Percentiles rank a stretch among this genome's conserved stretches.
Evolutionary conservation across 1,284 basidiomycete genomes (phyloP).

Genomic region (Apiotrichum siamense): DNA sequence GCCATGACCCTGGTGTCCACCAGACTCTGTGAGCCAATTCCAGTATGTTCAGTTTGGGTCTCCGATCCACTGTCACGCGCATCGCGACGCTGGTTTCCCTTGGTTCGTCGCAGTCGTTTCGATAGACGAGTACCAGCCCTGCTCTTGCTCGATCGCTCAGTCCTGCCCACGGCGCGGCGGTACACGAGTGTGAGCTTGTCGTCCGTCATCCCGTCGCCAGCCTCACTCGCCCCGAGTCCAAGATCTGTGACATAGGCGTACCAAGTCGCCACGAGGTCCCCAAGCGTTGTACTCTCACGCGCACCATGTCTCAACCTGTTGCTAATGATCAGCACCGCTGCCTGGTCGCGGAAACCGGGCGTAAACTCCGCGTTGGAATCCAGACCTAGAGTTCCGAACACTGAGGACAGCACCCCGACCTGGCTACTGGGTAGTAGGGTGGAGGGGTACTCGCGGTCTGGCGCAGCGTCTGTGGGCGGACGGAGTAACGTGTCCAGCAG

Average conservation of each 20-base stretch:
- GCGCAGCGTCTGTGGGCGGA: neutral
- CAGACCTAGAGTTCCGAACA: conserved; percentile 55
- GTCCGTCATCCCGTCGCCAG: conserved; percentile 24
- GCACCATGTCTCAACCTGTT: conserved; percentile 36
- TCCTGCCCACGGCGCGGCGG: conserved; percentile 32
- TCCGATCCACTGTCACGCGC: neutral
- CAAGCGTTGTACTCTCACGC: conserved; percentile 26
- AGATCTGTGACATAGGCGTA: conserved; percentile 32
- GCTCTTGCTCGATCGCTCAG: too few species aligned
- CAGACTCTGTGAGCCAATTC: neutral
- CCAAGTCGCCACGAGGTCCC: conserved; percentile 37
- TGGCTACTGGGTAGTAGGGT: neutral
- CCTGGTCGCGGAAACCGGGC: conserved; percentile 54
- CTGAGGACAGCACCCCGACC: neutral
- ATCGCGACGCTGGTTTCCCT: conserved; percentile 12
- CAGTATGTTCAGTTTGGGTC: neutral
- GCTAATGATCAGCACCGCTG: conserved; percentile 47
- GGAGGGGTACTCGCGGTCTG: neutral
- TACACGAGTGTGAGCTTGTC: conserved; percentile 45
- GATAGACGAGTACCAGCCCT: too few species aligned
- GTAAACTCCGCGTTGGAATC: conserved; percentile 55
- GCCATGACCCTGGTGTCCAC: too few species aligned
- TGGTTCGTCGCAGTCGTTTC: neutral
- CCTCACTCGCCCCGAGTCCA: conserved; percentile 30
- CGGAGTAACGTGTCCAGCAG: conserved; percentile 53